Evolutionary conservation across 345 rosid species (phyloP).

Genomic region (Garcia nutans): DNA sequence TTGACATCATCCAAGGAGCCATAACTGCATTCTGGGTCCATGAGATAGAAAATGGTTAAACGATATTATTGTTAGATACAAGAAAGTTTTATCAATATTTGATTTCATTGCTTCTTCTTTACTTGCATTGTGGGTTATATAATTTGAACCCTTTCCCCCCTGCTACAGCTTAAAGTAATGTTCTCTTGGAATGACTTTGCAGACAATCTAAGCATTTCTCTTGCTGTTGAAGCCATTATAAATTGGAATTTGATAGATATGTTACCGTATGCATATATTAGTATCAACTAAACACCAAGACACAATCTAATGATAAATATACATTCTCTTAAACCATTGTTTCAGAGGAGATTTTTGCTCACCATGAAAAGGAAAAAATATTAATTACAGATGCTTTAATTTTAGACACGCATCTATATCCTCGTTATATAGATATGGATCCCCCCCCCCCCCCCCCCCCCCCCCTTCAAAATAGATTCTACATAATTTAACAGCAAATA

Average conservation of each 20-base stretch:
- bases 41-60: background rate
- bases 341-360: too few species aligned
- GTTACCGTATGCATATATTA: background rate
- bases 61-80: background rate
- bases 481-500: too few species aligned
- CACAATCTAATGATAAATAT: too few species aligned
- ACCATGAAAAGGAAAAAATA: too few species aligned
- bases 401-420: too few species aligned
- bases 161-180: constrained; percentile 30
- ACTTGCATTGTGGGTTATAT: constrained; percentile 15
- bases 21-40: constrained; percentile 23
- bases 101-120: constrained; percentile 8
- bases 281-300: too few species aligned
- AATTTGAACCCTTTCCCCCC: constrained; percentile 24
- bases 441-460: too few species aligned
- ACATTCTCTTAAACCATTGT: too few species aligned
- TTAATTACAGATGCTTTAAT: too few species aligned
- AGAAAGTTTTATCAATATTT: background rate
- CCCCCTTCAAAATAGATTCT: too few species aligned
- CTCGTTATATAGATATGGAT: too few species aligned
- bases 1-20: constrained; percentile 28
- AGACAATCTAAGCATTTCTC: constrained; percentile 14
- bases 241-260: background rate
- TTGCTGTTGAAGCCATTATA: background rate
- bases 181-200: constrained; percentile 32